Percentiles rank a stretch among this genome's conserved stretches.
These are phyloP conservation scores for Fraxinus excelsior DNA, from an alignment of 257 asterid species.

Conservation along the genomic window DNA sequence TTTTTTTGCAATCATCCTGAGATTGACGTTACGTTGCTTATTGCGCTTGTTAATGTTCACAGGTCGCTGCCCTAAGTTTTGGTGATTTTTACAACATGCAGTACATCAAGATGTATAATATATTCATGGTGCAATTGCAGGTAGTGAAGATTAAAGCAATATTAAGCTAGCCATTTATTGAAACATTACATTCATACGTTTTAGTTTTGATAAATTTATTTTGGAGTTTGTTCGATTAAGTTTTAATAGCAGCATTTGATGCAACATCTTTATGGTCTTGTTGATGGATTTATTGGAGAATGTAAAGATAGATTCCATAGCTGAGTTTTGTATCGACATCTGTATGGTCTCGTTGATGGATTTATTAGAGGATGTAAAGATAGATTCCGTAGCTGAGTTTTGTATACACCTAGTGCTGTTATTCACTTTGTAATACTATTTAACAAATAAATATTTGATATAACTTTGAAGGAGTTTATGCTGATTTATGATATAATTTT, in stretches of 20 bases:
- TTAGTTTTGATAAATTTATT: background rate
- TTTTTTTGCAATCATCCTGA: background rate
- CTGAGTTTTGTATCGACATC: background rate
- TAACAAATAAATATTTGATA: background rate
- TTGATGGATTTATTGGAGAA: background rate
- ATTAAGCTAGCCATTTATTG: background rate
- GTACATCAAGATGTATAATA: constrained; percentile 70
- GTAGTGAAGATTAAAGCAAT: constrained; percentile 34
- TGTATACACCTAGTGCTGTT: background rate
- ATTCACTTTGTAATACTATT: background rate
- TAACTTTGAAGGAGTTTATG: constrained; percentile 10
- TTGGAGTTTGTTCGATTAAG: constrained; percentile 3
- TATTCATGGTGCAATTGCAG: constrained; percentile 91
- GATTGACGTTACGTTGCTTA: background rate
- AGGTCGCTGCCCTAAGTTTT: constrained; percentile 90
- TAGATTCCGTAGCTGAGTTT: background rate
- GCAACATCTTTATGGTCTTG: background rate
- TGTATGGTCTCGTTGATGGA: background rate
- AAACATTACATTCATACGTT: background rate
- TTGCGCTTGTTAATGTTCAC: constrained; percentile 9
- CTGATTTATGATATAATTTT: constrained; percentile 22
- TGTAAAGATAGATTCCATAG: background rate
- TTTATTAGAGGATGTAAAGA: background rate
- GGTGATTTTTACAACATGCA: constrained; percentile 86
- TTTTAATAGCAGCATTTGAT: constrained; percentile 11